These are phyloP conservation scores for Colletotrichum coccodes DNA, from an alignment of 2,329 filamentous ascomycete species.

Conservation along the genomic window DNA sequence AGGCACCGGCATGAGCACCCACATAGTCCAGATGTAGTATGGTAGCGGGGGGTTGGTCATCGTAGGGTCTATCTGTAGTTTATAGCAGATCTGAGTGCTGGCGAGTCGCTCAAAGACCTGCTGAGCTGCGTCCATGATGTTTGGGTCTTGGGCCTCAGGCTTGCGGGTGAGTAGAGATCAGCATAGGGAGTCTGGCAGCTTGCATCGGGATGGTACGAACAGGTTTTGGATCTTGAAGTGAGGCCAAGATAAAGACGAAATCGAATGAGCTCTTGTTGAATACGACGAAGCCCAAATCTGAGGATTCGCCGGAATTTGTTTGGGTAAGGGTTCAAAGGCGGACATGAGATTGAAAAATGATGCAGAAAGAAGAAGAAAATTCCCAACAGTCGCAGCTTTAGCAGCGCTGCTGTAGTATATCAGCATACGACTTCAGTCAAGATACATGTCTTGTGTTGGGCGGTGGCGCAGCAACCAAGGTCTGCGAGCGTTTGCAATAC, in stretches of 20 bases:
- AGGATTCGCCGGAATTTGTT: too few relatives aligned
- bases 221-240: background rate
- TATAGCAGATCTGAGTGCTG: background rate
- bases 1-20: background rate
- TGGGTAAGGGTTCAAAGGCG: too few relatives aligned
- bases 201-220: background rate
- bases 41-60: background rate
- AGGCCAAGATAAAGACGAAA: background rate
- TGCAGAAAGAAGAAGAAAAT: too few relatives aligned
- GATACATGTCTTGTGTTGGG: background rate
- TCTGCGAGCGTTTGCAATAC: background rate
- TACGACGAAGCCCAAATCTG: too few relatives aligned
- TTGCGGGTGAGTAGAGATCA: background rate
- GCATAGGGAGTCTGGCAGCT: background rate
- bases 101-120: background rate
- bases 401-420: too few relatives aligned
- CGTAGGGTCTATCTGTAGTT: background rate
- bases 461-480: conserved; percentile 18
- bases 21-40: background rate
- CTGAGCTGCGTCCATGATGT: background rate
- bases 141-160: background rate
- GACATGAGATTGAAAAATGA: too few relatives aligned
- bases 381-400: too few relatives aligned
- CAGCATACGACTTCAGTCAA: background rate
- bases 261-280: background rate